A percentile compares a stretch with the other conserved stretches of the same genome.
Evolutionary conservation across 139 green algal genomes (phyloP).

Genomic region (Chlamydomonas eustigma): DNA sequence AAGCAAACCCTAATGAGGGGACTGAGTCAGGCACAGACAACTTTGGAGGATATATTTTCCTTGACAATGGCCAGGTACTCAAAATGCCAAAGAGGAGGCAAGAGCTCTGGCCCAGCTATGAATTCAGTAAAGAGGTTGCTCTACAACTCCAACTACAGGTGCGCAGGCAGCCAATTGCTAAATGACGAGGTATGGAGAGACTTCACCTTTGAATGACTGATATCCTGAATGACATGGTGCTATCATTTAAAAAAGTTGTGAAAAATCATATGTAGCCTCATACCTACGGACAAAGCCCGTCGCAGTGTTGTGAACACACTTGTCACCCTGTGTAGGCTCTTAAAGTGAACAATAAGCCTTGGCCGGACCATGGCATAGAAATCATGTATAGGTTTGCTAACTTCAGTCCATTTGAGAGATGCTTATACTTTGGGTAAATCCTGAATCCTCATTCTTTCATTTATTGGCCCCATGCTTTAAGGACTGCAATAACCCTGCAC

Average conservation of each 20-base stretch:
- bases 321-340: not conserved
- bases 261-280: too few species aligned
- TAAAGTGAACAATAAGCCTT: not conserved
- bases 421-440: constrained; percentile 59
- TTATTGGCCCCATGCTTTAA: too few species aligned
- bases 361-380: constrained; percentile 58
- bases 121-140: not conserved
- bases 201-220: too few species aligned
- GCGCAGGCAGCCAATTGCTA: too few species aligned
- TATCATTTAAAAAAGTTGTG: too few species aligned
- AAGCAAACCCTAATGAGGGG: too few species aligned
- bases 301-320: too few species aligned
- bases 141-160: not conserved
- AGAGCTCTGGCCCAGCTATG: not conserved
- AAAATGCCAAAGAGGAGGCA: not conserved
- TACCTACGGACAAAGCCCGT: too few species aligned
- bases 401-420: constrained; percentile 61
- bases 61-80: constrained; percentile 1
- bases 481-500: too few species aligned
- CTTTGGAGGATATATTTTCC: not conserved
- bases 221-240: too few species aligned
- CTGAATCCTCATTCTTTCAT: not conserved
- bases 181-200: too few species aligned
- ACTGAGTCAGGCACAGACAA: too few species aligned
- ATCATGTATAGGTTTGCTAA: constrained; percentile 70